Evolutionary conservation across 495 filamentous ascomycete genomes (phyloP).

Genomic region (Hypomontagnella submonticulosa): DNA sequence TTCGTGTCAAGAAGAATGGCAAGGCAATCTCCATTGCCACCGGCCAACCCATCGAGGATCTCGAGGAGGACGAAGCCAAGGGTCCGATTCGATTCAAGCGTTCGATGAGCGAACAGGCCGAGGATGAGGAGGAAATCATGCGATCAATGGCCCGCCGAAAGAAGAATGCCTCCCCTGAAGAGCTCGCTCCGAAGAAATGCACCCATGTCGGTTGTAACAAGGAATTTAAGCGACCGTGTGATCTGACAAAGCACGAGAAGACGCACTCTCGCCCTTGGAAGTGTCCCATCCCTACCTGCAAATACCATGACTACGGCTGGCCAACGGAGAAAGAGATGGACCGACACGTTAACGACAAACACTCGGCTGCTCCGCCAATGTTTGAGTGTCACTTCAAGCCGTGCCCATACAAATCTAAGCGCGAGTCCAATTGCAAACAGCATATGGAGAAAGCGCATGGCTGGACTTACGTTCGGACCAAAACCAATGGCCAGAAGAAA

Average conservation of each 20-base stretch:
- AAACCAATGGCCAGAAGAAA: conserved; percentile 80
- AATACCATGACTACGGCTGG: conserved; percentile 88
- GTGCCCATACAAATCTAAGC: conserved; percentile 93
- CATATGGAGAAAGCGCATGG: conserved; percentile 99
- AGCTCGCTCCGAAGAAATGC: conserved; percentile 77
- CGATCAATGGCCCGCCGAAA: conserved; percentile 92
- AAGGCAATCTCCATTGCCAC: conserved; percentile 79
- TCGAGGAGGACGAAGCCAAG: conserved; percentile 57
- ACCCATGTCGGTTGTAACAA: conserved; percentile 77
- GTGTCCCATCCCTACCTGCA: conserved; percentile 81
- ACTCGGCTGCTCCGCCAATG: conserved; percentile 78
- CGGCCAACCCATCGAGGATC: conserved; percentile 61
- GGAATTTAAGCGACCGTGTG: conserved; percentile 91
- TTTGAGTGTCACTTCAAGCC: conserved; percentile 85
- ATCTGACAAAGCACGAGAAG: conserved; percentile 96
- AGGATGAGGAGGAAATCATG: conserved; percentile 78
- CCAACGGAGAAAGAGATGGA: conserved; percentile 98
- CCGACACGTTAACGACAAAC: conserved; percentile 94
- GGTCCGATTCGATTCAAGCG: conserved; percentile 67
- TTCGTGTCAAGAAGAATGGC: conserved; percentile 78
- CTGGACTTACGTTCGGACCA: conserved; percentile 89
- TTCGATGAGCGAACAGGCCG: conserved; percentile 65
- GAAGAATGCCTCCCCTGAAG: conserved; percentile 78
- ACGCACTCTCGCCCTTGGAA: conserved; percentile 97
- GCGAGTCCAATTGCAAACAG: conserved; percentile 98